Evolutionary conservation across 2,329 filamentous ascomycete species (phyloP).

Genomic region (Colletotrichum phormii): DNA sequence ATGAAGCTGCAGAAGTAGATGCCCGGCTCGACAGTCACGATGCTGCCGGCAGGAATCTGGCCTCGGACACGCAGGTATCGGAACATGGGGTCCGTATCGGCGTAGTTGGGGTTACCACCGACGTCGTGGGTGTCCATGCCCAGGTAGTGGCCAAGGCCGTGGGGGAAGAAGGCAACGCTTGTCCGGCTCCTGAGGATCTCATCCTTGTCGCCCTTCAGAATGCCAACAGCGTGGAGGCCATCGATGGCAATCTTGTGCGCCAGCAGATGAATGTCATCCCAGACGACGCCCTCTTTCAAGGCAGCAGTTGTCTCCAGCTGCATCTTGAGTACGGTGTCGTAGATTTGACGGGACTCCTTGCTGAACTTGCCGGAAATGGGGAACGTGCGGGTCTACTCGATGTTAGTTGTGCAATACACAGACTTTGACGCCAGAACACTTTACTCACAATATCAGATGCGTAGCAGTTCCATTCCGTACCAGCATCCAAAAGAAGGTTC

Average conservation of each 20-base stretch:
- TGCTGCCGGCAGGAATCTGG: conserved; percentile 76
- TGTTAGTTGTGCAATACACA: conserved; percentile 49
- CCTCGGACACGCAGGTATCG: conserved; percentile 86
- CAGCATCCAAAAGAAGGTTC: conserved; percentile 87
- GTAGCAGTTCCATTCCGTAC: conserved; percentile 80
- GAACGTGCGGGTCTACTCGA: conserved; percentile 80
- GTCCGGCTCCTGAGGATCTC: conserved; percentile 83
- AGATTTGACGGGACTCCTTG: conserved; percentile 77
- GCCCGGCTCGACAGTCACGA: conserved; percentile 96
- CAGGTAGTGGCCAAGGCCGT: conserved; percentile 90
- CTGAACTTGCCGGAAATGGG: conserved; percentile 81
- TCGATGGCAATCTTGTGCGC: conserved; percentile 87
- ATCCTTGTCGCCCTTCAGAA: conserved; percentile 74
- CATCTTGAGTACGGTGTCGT: conserved; percentile 88
- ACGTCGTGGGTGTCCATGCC: conserved; percentile 95
- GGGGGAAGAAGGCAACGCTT: conserved; percentile 92
- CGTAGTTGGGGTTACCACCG: conserved; percentile 81
- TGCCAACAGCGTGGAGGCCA: conserved; percentile 80
- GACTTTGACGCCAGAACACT: background rate
- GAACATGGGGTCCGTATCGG: conserved; percentile 86
- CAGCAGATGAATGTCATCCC: conserved; percentile 84
- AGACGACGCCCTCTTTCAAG: conserved; percentile 79
- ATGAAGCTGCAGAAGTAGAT: conserved; percentile 95
- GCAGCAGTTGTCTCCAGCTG: conserved; percentile 80
- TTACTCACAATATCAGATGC: conserved; percentile 68